Evolutionary conservation across 1,284 basidiomycete genomes (phyloP).

Genomic region (Naganishia cerealis): DNA sequence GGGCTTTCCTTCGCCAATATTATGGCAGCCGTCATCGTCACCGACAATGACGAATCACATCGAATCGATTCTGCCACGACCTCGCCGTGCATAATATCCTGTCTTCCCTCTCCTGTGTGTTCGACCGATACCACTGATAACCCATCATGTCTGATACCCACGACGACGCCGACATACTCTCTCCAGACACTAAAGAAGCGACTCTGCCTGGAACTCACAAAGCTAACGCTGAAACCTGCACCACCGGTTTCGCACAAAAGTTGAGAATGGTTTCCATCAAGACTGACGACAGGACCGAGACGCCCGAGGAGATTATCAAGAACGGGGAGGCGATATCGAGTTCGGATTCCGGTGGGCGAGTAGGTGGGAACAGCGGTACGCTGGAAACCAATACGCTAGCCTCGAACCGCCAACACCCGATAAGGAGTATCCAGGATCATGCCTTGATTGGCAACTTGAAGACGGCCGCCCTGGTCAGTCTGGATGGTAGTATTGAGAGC

Average conservation of each 20-base stretch:
- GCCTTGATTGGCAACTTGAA: constrained; percentile 55
- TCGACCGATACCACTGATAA: neutral
- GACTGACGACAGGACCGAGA: neutral
- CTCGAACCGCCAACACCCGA: constrained; percentile 10
- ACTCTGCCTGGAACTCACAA: neutral
- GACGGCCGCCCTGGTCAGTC: constrained; percentile 55
- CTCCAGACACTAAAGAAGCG: neutral
- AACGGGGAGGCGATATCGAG: neutral
- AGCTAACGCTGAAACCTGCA: neutral
- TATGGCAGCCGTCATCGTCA: too few relatives aligned
- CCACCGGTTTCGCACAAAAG: constrained; percentile 2
- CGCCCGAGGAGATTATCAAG: neutral
- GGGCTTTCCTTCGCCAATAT: neutral
- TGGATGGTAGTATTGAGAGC: constrained; percentile 61
- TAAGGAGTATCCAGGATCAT: constrained; percentile 45
- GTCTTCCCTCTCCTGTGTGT: neutral
- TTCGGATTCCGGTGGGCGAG: constrained; percentile 6
- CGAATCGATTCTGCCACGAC: too few relatives aligned
- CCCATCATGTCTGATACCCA: constrained; percentile 13
- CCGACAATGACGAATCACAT: too few relatives aligned
- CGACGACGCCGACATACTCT: constrained; percentile 7
- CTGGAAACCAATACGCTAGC: constrained; percentile 22
- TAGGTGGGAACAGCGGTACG: constrained; percentile 7
- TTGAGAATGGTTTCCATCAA: neutral
- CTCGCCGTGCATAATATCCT: neutral